Conservation (phyloP, 768 basidiomycete genomes). For the Russula sp. region DNA sequence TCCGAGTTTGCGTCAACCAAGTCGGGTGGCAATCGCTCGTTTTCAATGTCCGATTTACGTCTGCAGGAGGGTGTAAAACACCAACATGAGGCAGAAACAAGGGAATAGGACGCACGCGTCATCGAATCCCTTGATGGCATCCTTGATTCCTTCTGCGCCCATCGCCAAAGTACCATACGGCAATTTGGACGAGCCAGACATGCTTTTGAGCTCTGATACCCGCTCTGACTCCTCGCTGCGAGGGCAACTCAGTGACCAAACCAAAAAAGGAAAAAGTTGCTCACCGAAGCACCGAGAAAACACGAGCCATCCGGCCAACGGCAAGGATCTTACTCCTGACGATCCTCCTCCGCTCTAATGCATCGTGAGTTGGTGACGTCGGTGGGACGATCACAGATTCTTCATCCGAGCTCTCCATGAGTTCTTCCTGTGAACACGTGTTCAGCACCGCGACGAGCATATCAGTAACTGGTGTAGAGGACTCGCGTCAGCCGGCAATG, state of each 20-base stretch:
- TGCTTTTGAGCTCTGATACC: constrained; percentile 92
- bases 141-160: constrained; percentile 91
- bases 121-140: constrained; percentile 87
- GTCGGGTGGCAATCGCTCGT: constrained; percentile 96
- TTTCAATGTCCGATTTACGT: constrained; percentile 97
- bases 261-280: constrained; percentile 25
- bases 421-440: constrained; percentile 94
- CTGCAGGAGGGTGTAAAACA: constrained; percentile 33
- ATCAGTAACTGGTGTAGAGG: constrained; percentile 68
- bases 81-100: not conserved
- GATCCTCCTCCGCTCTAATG: constrained; percentile 70
- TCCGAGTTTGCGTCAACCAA: constrained; percentile 75
- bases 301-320: constrained; percentile 91
- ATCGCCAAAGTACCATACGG: constrained; percentile 80
- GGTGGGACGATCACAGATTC: constrained; percentile 39
- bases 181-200: constrained; percentile 67
- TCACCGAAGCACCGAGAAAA: constrained; percentile 91
- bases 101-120: constrained; percentile 69
- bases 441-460: constrained; percentile 98
- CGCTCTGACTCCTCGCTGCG: constrained; percentile 93
- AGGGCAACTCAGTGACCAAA: not conserved
- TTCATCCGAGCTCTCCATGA: constrained; percentile 64
- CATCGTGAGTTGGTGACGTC: constrained; percentile 36
- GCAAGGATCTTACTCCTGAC: constrained; percentile 99
- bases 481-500: constrained; percentile 3